Percentiles rank a stretch among this genome's conserved stretches.
Conservation (phyloP, 768 basidiomycete genomes). For the Mycena belliarum region DNA sequence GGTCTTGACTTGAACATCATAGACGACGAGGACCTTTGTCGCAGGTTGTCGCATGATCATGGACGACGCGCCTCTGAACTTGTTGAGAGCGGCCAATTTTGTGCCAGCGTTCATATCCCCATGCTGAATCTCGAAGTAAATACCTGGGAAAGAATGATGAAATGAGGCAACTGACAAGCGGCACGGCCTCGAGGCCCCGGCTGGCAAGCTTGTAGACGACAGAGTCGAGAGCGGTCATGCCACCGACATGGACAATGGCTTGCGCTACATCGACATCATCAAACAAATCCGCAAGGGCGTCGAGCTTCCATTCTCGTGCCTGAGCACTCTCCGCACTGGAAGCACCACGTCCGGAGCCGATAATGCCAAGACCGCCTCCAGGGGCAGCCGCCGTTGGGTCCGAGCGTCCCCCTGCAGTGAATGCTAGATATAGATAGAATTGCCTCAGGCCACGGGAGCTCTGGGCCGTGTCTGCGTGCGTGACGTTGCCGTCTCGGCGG, state of each 20-base stretch:
- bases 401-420: constrained; percentile 81
- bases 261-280: constrained; percentile 83
- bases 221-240: constrained; percentile 82
- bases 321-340: constrained; percentile 82
- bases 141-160: constrained; percentile 6
- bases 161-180: constrained; percentile 64
- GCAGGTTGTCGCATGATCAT: constrained; percentile 63
- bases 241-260: constrained; percentile 86
- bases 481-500: constrained; percentile 83
- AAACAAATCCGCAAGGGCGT: constrained; percentile 86
- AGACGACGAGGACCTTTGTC: constrained; percentile 84
- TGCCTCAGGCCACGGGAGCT: constrained; percentile 86
- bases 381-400: constrained; percentile 48
- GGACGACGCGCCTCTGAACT: constrained; percentile 67
- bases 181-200: constrained; percentile 84
- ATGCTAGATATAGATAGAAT: constrained; percentile 94
- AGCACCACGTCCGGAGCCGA: constrained; percentile 86
- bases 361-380: constrained; percentile 78
- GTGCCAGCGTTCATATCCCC: constrained; percentile 89
- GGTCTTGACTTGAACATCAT: constrained; percentile 90
- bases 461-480: constrained; percentile 62
- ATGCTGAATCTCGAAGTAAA: constrained; percentile 52
- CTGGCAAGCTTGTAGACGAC: constrained; percentile 89
- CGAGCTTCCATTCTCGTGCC: constrained; percentile 93
- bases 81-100: constrained; percentile 80